phyloP scores from a whole-genome alignment of 352 stramenopile species.

The Phytophthora macrochlamydospora region DNA sequence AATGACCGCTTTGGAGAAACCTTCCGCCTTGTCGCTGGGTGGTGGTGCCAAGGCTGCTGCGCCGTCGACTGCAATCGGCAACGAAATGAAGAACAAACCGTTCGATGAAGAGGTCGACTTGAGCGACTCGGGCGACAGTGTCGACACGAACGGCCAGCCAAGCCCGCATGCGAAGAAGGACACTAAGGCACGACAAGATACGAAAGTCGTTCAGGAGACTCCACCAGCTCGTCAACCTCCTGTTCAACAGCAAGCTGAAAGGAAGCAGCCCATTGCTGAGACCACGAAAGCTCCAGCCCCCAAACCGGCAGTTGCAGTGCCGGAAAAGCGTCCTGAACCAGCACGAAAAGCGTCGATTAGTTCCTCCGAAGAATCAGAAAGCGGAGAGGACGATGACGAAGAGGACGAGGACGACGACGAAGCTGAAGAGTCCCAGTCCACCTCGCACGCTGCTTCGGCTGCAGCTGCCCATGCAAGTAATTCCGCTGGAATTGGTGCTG shows the following conservation, averaged over 20 bases:
- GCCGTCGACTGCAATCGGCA: slow-evolving; percentile 12
- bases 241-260: slow-evolving; percentile 14
- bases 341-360: slow-evolving; percentile 64
- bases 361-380: slow-evolving; percentile 70
- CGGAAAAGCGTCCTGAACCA: slow-evolving; percentile 45
- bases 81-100: slow-evolving; percentile 82
- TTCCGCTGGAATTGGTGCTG: slow-evolving; percentile 17
- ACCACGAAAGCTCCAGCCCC: slow-evolving; percentile 8
- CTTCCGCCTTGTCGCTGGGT: background rate
- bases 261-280: slow-evolving; percentile 14
- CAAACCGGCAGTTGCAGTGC: slow-evolving; percentile 30
- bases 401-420: slow-evolving; percentile 69
- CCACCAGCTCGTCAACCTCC: slow-evolving; percentile 13
- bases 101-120: slow-evolving; percentile 89
- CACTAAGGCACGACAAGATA: slow-evolving; percentile 26
- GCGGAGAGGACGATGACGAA: slow-evolving; percentile 71
- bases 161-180: slow-evolving; percentile 53
- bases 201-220: slow-evolving; percentile 20
- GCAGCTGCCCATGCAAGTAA: slow-evolving; percentile 6
- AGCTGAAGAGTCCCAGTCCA: slow-evolving; percentile 40
- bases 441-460: slow-evolving; percentile 18
- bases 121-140: slow-evolving; percentile 84
- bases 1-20: slow-evolving; percentile 17
- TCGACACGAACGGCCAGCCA: slow-evolving; percentile 81
- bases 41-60: slow-evolving; percentile 6